phyloP scores from a whole-genome alignment of 495 filamentous ascomycete genomes.

The Copromyces sp. region DNA sequence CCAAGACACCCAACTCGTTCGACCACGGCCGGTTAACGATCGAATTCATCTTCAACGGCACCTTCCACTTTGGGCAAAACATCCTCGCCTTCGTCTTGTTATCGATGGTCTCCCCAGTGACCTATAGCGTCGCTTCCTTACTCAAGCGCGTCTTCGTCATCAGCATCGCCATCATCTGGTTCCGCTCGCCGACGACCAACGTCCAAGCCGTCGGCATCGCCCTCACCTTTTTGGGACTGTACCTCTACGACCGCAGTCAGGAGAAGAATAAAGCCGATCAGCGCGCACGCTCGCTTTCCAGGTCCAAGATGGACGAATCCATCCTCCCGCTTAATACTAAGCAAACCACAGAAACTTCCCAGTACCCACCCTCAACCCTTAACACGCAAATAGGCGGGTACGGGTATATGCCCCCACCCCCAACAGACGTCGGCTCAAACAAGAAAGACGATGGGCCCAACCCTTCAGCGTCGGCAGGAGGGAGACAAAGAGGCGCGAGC shows the following conservation, averaged over 20 bases:
- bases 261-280: conserved; percentile 77
- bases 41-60: conserved; percentile 94
- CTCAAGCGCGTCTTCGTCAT: conserved; percentile 98
- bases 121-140: conserved; percentile 89
- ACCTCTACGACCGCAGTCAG: conserved; percentile 89
- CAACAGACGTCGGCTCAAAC: not conserved
- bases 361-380: not conserved
- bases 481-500: conserved; percentile 39
- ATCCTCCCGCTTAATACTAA: conserved; percentile 57
- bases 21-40: conserved; percentile 69
- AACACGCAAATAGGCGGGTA: conserved; percentile 7
- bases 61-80: conserved; percentile 94
- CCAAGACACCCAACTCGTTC: conserved; percentile 51
- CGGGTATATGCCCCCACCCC: not conserved
- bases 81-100: conserved; percentile 89
- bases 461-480: not conserved
- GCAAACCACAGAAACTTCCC: conserved; percentile 8
- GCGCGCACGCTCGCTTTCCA: conserved; percentile 43
- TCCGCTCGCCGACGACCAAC: conserved; percentile 73
- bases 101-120: conserved; percentile 87
- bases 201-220: conserved; percentile 76
- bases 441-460: not conserved
- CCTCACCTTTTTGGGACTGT: conserved; percentile 86
- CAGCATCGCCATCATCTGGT: conserved; percentile 90
- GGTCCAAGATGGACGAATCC: conserved; percentile 34